phyloP scores from a whole-genome alignment of 306 rosid species.

The Urtica urens region DNA sequence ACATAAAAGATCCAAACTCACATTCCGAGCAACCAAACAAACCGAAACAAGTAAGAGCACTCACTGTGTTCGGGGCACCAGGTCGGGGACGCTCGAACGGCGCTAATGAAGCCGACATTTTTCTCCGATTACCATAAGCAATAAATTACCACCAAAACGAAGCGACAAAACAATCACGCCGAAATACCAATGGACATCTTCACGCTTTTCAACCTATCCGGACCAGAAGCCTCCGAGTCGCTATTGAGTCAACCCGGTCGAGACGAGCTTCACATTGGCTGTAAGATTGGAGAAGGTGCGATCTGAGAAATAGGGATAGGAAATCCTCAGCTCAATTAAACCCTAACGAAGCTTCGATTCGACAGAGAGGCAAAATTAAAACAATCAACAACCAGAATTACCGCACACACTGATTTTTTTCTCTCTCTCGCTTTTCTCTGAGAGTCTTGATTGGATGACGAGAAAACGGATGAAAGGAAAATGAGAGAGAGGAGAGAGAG shows the following conservation, averaged over 20 bases:
- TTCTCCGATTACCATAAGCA: slow-evolving; percentile 36
- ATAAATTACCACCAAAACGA: slow-evolving; percentile 8
- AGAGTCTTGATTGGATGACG: slow-evolving; percentile 4
- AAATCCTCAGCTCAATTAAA: background rate
- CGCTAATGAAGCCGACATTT: slow-evolving; percentile 86
- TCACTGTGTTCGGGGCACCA: slow-evolving; percentile 68
- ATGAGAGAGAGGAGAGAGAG: background rate
- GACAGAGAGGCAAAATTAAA: slow-evolving; percentile 2
- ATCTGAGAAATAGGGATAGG: slow-evolving; percentile 1
- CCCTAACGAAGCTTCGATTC: slow-evolving; percentile 6
- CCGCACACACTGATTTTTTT: slow-evolving; percentile 7
- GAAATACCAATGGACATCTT: background rate
- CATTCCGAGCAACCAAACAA: slow-evolving; percentile 19
- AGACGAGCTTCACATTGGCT: slow-evolving; percentile 11
- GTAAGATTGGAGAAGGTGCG: slow-evolving; percentile 12
- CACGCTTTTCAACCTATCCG: slow-evolving; percentile 8
- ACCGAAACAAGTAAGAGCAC: slow-evolving; percentile 6
- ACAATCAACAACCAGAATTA: slow-evolving; percentile 13
- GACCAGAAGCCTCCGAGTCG: background rate
- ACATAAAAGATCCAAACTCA: background rate
- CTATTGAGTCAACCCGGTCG: slow-evolving; percentile 8
- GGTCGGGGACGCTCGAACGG: slow-evolving; percentile 84
- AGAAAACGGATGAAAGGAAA: slow-evolving; percentile 3
- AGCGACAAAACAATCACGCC: slow-evolving; percentile 20
- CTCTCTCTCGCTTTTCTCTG: background rate